Conservation (phyloP, 345 rosid species). For the Viola odorata region DNA sequence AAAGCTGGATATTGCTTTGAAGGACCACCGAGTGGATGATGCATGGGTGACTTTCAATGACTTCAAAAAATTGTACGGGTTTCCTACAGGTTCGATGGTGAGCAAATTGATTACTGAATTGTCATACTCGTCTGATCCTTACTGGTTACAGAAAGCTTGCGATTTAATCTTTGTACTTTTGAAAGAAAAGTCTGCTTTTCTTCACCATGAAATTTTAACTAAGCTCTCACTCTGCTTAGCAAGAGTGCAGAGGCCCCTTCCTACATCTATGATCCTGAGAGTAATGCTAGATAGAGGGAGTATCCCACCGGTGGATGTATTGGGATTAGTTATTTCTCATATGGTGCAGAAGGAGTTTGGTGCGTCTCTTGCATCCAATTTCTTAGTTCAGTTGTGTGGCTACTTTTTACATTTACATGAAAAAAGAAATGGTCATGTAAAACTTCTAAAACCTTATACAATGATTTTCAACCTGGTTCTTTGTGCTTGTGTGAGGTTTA, state of each 20-base stretch:
- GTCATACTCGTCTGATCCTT: constrained; percentile 54
- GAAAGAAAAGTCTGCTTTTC: constrained; percentile 38
- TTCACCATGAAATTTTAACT: constrained; percentile 35
- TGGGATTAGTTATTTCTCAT: constrained; percentile 50
- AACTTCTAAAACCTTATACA: constrained; percentile 54
- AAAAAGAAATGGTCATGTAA: constrained; percentile 16
- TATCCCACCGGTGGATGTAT: constrained; percentile 26
- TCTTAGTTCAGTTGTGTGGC: constrained; percentile 59
- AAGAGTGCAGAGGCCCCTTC: constrained; percentile 61
- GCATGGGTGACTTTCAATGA: constrained; percentile 66
- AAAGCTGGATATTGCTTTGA: constrained; percentile 58
- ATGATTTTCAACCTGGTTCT: constrained; percentile 68
- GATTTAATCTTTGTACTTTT: constrained; percentile 36
- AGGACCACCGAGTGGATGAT: constrained; percentile 37
- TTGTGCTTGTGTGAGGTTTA: constrained; percentile 64
- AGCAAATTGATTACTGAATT: constrained; percentile 46
- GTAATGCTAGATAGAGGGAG: constrained; percentile 45
- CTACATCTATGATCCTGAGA: constrained; percentile 48
- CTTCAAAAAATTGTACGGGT: constrained; percentile 54
- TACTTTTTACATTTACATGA: constrained; percentile 14
- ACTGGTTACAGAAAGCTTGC: constrained; percentile 51
- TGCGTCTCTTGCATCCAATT: constrained; percentile 56
- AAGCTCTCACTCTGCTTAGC: constrained; percentile 58
- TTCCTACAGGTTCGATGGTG: constrained; percentile 34
- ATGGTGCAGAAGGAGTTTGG: constrained; percentile 75